Conservation (phyloP, 306 rosid genomes). For the Rubus parviflorus region DNA sequence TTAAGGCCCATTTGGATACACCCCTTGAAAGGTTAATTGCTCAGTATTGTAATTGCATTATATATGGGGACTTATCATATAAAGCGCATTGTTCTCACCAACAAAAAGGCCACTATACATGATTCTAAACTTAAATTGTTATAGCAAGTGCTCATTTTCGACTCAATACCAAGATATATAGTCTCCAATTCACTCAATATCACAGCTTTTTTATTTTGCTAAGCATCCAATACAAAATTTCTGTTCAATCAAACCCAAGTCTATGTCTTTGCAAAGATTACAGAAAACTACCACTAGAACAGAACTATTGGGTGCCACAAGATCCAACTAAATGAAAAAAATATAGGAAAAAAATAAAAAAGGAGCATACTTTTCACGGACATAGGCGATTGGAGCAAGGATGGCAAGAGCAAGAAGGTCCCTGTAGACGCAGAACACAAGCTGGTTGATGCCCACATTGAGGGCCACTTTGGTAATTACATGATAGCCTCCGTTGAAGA, state of each 20-base stretch:
- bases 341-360: neutral
- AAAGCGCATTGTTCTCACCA: neutral
- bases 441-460: conserved; percentile 77
- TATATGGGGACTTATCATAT: neutral
- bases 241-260: neutral
- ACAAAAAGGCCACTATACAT: neutral
- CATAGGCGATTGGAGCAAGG: conserved; percentile 69
- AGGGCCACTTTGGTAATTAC: conserved; percentile 93
- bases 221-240: neutral
- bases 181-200: neutral
- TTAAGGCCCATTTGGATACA: neutral
- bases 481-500: conserved; percentile 83
- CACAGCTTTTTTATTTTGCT: neutral
- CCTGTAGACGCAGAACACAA: conserved; percentile 78
- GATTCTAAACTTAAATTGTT: neutral
- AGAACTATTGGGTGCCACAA: neutral
- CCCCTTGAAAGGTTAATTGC: neutral
- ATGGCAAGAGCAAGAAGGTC: conserved; percentile 71
- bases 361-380: conserved; percentile 67
- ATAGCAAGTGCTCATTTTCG: neutral
- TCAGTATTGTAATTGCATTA: neutral
- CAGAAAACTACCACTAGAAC: neutral
- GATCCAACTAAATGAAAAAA: neutral
- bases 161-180: neutral
- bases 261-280: neutral